Percentiles rank a stretch among this genome's conserved stretches.
Evolutionary conservation across 2,329 filamentous ascomycete genomes (phyloP).

Genomic region (Madurella fahalii): DNA sequence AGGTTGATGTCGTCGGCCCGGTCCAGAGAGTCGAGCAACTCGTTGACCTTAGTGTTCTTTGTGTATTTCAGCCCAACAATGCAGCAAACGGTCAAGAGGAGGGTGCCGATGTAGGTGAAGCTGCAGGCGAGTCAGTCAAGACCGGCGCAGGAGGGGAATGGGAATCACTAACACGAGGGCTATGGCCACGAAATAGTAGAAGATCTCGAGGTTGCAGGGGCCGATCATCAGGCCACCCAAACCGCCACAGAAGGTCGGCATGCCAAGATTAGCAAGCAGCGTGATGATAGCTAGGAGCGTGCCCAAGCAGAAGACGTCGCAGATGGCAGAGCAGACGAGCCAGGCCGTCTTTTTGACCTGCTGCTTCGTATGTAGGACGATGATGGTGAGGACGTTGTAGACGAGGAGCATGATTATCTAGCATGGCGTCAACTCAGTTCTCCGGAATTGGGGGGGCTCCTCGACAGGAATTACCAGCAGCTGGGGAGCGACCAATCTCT

Average conservation of each 20-base stretch:
- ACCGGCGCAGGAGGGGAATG: neutral
- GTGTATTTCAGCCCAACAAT: constrained; percentile 31
- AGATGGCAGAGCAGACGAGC: constrained; percentile 28
- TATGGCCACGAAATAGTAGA: constrained; percentile 31
- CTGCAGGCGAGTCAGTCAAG: constrained; percentile 1
- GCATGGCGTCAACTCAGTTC: constrained; percentile 12
- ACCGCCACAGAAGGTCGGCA: constrained; percentile 34
- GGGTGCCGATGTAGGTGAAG: constrained; percentile 21
- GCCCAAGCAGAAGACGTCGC: constrained; percentile 32
- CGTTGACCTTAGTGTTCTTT: constrained; percentile 24
- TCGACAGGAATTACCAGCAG: constrained; percentile 31
- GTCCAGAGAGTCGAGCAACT: constrained; percentile 26
- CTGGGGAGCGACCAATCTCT: constrained; percentile 32
- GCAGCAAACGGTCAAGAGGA: constrained; percentile 19
- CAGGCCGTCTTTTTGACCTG: constrained; percentile 25
- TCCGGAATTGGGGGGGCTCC: neutral
- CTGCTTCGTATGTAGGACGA: constrained; percentile 30
- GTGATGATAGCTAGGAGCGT: constrained; percentile 33
- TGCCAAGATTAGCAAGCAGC: constrained; percentile 31
- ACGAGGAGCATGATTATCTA: constrained; percentile 31
- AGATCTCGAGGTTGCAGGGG: constrained; percentile 31
- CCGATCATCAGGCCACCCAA: constrained; percentile 28
- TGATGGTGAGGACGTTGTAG: constrained; percentile 32
- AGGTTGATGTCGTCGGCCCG: constrained; percentile 25
- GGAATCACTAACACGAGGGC: constrained; percentile 28